Evolutionary conservation across 2,329 filamentous ascomycete genomes (phyloP), one percentile per base, ranked within the genome.

Genomic region (Whalleya microplaca): DNA sequence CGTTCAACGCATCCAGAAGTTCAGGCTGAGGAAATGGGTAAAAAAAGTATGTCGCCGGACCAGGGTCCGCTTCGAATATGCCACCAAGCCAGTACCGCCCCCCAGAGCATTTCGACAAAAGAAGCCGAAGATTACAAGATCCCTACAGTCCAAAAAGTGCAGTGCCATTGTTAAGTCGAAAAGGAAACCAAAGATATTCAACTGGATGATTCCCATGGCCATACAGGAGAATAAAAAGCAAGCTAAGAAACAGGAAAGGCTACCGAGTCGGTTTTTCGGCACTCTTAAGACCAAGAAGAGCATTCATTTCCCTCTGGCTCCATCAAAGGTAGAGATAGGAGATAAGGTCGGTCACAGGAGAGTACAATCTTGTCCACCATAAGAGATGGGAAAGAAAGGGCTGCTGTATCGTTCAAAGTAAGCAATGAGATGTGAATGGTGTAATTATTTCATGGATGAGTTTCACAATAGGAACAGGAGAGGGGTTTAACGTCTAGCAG

Each of bases 11-110:
- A 51, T 66, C 14, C 61, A 65, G 21, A 66, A 62, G 32, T 59
- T 65, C 48, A 64, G 60, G 23, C 23, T 68, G 20, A 56, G 48
- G 37, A 66, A 56, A 43, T 66, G 67, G 67, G 55, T 61, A 2
- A 65, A 62, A 45, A 64, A 62, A 40, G 56, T 63, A 21, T 67
- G 53, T 44, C 56, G 56, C 10, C 59, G 58, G 18, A 64, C 65
- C 7, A 69, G 59, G 29, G 60, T 65, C 14, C 61, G 60, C 8
- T 64, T 68, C 19, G 55, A 59, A 20, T 59, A 56, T 32, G 57
- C 20, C 4, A 59, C 60, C 3, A 62, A 49, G 44, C 32, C 53
- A 2, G 58, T 51, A 29, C 14, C 47, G 3, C 41, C 53, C 9
- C 29, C 44, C 6, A 49, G 44, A 16, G 37, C 29, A 27, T 7